Percentiles rank a stretch among this genome's conserved stretches.
Conservation (phyloP, 2,329 filamentous ascomycete genomes). For the Westerdykella aurantiaca region DNA sequence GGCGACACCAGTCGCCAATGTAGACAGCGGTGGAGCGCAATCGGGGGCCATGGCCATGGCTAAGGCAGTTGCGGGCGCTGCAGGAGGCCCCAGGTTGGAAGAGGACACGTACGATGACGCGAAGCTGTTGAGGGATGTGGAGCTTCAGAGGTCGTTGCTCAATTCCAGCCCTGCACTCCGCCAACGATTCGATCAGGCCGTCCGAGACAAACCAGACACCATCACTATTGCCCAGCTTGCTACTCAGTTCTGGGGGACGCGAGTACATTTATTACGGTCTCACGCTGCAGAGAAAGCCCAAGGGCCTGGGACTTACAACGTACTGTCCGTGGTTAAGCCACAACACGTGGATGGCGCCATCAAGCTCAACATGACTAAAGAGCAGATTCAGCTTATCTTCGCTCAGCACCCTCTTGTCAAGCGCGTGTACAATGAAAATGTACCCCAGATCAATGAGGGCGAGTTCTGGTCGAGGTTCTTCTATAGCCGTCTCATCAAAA, state of each 20-base stretch:
- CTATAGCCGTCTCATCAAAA: conserved; percentile 82
- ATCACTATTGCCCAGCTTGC: conserved; percentile 79
- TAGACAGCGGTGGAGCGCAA: conserved; percentile 38
- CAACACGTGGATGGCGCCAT: conserved; percentile 62
- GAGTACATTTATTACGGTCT: conserved; percentile 77
- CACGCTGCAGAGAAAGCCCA: conserved; percentile 87
- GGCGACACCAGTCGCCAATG: conserved; percentile 18
- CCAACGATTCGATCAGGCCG: conserved; percentile 80
- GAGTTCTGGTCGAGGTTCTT: conserved; percentile 96
- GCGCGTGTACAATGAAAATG: conserved; percentile 86
- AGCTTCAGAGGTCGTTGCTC: conserved; percentile 81
- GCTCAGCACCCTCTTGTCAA: conserved; percentile 87
- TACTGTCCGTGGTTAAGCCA: conserved; percentile 82
- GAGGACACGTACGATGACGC: conserved; percentile 75
- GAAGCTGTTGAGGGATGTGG: conserved; percentile 68
- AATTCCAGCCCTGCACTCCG: conserved; percentile 70
- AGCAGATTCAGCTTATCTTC: conserved; percentile 91
- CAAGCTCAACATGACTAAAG: conserved; percentile 78
- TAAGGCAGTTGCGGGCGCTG: conserved; percentile 50
- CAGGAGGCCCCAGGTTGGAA: conserved; percentile 42
- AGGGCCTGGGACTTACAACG: conserved; percentile 85
- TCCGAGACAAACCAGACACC: conserved; percentile 75
- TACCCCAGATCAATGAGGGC: conserved; percentile 65
- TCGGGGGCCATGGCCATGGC: conserved; percentile 75
- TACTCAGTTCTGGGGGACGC: conserved; percentile 88